Evolutionary conservation across 1,284 basidiomycete species (phyloP), one percentile per base, ranked within the genome.

Genomic region (Gymnopus androsaceus): DNA sequence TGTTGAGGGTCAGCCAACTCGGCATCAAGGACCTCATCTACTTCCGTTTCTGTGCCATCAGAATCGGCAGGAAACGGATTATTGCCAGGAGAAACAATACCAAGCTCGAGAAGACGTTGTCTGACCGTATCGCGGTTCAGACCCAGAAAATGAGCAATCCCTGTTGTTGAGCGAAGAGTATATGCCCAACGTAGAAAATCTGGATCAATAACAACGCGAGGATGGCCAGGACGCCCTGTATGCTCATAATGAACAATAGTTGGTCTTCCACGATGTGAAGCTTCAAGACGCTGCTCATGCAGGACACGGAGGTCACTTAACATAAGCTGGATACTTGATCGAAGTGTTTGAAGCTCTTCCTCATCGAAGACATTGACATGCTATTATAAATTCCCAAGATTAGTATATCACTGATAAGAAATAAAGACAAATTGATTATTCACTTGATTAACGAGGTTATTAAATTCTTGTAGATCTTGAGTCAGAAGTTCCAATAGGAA

Each of bases 131-230:
- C 6, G 9, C 63, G 37, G 33, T 56, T 42, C 9, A 69, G 55
- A 38, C 61, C 61, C 2, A 69, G 57, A 57, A 65, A 68, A 21
- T 58, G 54, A 7, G 57, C 50, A 23, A 69, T 62, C 4, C 60
- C 54, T 8, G 64, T 53, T 14, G 63, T 64, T 2, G 62, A 55
- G 2, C 62, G 55, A 31, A 59, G 58, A n/a, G 40, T 36, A 45
- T 64, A 65, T 14, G 67, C 67, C 63, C 61, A 66, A 17, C 21
- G 30, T 1, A 70, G 60, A 49, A 68, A 69, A 14, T 60, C 59
- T 4, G 58, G 61, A 40, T 70, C 61, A 56, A 70, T 66, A 4
- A 46, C 17, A 52, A 64, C 61, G 4, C 47, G 31, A 4, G 67
- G 68, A 11, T 66, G 48, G 9, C 67, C 67, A 15, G 34, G 38